These are phyloP conservation scores for Cladophialophora yegresii DNA, from an alignment of 2,329 filamentous ascomycete genomes.

Conservation along the genomic window DNA sequence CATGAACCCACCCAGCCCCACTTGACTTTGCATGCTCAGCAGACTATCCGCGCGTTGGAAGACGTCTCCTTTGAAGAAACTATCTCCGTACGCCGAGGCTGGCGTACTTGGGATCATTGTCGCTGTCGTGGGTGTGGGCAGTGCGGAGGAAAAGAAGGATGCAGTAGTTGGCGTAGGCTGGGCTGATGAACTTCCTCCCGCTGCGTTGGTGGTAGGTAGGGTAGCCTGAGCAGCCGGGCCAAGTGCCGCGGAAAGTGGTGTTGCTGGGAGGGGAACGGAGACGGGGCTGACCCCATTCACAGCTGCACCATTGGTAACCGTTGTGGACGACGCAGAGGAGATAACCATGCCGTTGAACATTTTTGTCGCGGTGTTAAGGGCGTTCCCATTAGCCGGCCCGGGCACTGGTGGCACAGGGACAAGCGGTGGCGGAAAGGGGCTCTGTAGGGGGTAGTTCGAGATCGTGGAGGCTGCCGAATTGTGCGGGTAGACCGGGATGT, in stretches of 20 bases:
- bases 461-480: background rate
- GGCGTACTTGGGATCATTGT: constrained; percentile 45
- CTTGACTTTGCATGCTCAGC: constrained; percentile 41
- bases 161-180: constrained; percentile 8
- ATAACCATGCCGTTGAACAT: constrained; percentile 35
- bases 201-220: constrained; percentile 59
- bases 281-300: constrained; percentile 36
- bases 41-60: constrained; percentile 54
- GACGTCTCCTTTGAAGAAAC: constrained; percentile 53
- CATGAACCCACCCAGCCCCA: constrained; percentile 28
- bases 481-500: constrained; percentile 14
- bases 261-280: constrained; percentile 69
- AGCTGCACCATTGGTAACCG: constrained; percentile 12
- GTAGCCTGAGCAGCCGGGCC: constrained; percentile 90
- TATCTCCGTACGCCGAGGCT: constrained; percentile 52
- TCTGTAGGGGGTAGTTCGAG: constrained; percentile 19
- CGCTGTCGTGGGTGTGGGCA: constrained; percentile 1
- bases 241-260: constrained; percentile 82
- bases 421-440: constrained; percentile 29
- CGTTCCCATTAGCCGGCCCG: constrained; percentile 30
- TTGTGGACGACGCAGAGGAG: background rate
- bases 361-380: constrained; percentile 37
- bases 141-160: constrained; percentile 4
- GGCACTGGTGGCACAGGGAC: constrained; percentile 26
- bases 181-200: background rate